Percentiles rank a stretch among this genome's conserved stretches.
Conservation (phyloP, 805 yeast genomes). For the Nakazawaea ambrosiae region DNA sequence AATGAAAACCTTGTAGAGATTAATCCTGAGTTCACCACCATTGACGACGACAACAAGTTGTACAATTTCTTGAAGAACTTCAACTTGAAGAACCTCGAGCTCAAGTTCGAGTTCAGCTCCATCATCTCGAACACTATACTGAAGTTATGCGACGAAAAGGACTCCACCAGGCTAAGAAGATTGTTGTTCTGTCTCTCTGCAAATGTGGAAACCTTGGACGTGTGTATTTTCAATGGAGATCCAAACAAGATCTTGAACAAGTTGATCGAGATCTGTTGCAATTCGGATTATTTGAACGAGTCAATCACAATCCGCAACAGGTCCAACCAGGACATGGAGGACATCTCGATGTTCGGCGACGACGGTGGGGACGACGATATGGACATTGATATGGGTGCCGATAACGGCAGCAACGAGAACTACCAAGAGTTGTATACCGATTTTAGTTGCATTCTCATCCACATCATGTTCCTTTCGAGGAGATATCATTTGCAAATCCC, state of each 20-base stretch:
- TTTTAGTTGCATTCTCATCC: slow-evolving; percentile 53
- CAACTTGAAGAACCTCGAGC: slow-evolving; percentile 34
- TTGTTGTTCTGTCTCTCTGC: slow-evolving; percentile 44
- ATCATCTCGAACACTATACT: slow-evolving; percentile 24
- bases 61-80: slow-evolving; percentile 36
- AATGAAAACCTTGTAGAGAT: slow-evolving; percentile 25
- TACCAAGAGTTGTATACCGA: slow-evolving; percentile 60
- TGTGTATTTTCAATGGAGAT: slow-evolving; percentile 35
- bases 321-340: slow-evolving; percentile 13
- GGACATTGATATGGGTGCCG: slow-evolving; percentile 20
- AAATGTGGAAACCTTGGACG: slow-evolving; percentile 33
- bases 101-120: slow-evolving; percentile 34
- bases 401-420: slow-evolving; percentile 31
- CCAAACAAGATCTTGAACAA: slow-evolving; percentile 29
- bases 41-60: slow-evolving; percentile 42
- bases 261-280: slow-evolving; percentile 8
- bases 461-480: slow-evolving; percentile 32
- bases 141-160: slow-evolving; percentile 31
- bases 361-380: too few relatives aligned
- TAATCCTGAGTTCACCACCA: slow-evolving; percentile 40
- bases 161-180: slow-evolving; percentile 38
- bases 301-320: too few relatives aligned
- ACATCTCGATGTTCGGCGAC: slow-evolving; percentile 14
- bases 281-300: slow-evolving; percentile 13
- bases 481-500: slow-evolving; percentile 25